Evolutionary conservation across 352 stramenopile species (phyloP).

Genomic region (Globisporangium uncinulatum): DNA sequence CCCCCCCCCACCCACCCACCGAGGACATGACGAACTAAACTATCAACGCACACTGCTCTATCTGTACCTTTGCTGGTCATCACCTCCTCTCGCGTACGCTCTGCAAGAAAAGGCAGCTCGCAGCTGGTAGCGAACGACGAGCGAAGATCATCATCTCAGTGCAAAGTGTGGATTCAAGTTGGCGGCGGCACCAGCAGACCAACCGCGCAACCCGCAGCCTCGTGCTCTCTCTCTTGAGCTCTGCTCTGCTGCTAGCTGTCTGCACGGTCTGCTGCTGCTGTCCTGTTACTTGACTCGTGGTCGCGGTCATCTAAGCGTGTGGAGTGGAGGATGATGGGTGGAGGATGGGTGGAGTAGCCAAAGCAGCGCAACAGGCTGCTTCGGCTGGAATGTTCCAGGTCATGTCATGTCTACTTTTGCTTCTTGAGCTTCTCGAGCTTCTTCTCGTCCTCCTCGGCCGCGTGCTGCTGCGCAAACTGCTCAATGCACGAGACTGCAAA

Average conservation of each 20-base stretch:
- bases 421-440: constrained; percentile 83
- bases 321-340: background rate
- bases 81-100: too few species aligned
- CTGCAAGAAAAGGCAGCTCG: too few species aligned
- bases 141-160: too few species aligned
- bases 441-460: constrained; percentile 83
- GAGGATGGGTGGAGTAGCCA: too few species aligned
- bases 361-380: too few species aligned
- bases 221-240: background rate
- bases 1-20: too few species aligned
- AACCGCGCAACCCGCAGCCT: background rate
- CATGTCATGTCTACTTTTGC: constrained; percentile 28
- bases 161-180: too few species aligned
- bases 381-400: background rate
- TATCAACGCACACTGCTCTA: background rate
- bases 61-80: too few species aligned
- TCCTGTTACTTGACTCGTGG: background rate
- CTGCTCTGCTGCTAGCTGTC: too few species aligned
- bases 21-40: background rate
- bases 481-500: constrained; percentile 89
- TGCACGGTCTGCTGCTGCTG: background rate
- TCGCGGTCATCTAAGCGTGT: constrained; percentile 8
- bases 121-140: too few species aligned
- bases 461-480: constrained; percentile 88
- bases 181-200: background rate